Percentiles rank a stretch among this genome's conserved stretches.
Conservation (phyloP, 2,329 filamentous ascomycete genomes). For the Aspergillus amoenus region DNA sequence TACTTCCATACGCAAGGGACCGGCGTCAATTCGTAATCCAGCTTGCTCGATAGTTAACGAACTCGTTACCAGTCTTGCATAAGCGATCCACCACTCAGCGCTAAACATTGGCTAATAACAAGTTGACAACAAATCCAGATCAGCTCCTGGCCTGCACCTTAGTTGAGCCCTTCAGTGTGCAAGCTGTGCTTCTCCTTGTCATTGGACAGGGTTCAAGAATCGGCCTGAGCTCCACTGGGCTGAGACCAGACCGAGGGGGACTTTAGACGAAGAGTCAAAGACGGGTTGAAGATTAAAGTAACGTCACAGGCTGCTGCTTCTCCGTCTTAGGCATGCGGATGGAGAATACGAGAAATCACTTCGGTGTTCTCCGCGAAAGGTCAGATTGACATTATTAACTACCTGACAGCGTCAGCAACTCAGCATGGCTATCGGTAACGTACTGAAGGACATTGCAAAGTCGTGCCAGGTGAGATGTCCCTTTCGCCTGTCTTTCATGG, state of each 20-base stretch:
- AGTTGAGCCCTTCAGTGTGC: neutral
- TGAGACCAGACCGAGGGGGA: too few species aligned
- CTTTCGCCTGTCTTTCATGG: too few species aligned
- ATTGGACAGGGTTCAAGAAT: neutral
- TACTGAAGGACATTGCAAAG: too few species aligned
- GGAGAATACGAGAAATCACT: too few species aligned
- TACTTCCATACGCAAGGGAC: neutral
- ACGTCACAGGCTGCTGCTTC: neutral
- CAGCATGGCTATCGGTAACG: too few species aligned
- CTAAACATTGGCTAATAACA: conserved; percentile 1
- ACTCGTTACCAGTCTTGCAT: neutral
- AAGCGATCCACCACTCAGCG: neutral
- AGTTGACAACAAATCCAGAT: neutral
- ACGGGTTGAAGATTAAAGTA: neutral
- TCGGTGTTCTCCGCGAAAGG: too few species aligned
- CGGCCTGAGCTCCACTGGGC: too few species aligned
- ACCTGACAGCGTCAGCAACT: too few species aligned
- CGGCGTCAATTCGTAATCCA: neutral
- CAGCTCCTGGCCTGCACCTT: neutral
- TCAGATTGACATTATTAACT: too few species aligned
- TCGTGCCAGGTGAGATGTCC: too few species aligned
- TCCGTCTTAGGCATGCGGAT: neutral
- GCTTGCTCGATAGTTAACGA: neutral
- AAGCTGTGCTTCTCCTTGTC: neutral
- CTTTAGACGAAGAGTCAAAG: neutral